These are phyloP conservation scores for Thielaviopsis ethacetica DNA, from an alignment of 2,329 filamentous ascomycete genomes.

Conservation along the genomic window DNA sequence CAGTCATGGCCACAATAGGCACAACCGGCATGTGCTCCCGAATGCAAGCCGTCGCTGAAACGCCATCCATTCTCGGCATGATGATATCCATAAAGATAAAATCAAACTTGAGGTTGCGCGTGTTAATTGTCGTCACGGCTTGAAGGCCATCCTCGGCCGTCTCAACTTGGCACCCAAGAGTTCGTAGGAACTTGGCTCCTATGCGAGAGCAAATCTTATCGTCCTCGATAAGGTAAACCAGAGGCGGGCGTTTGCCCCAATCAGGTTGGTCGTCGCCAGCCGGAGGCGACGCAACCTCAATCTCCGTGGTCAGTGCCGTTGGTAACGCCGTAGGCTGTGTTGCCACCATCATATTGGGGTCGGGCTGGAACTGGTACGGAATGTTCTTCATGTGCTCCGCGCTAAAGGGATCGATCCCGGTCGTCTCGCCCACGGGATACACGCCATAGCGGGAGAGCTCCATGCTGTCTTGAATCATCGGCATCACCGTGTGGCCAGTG, in stretches of 20 bases:
- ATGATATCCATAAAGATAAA: slow-evolving; percentile 86
- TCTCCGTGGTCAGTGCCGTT: neutral
- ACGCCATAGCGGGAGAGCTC: slow-evolving; percentile 50
- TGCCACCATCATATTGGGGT: slow-evolving; percentile 13
- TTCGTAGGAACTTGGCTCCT: slow-evolving; percentile 48
- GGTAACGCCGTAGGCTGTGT: neutral
- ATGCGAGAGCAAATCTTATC: slow-evolving; percentile 52
- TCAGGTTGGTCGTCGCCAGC: slow-evolving; percentile 14
- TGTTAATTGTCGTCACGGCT: slow-evolving; percentile 69
- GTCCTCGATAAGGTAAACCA: slow-evolving; percentile 81
- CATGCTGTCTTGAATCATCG: slow-evolving; percentile 36
- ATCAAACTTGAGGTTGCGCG: slow-evolving; percentile 36
- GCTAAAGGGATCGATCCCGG: slow-evolving; percentile 89
- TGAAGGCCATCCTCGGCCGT: slow-evolving; percentile 73
- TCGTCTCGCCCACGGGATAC: slow-evolving; percentile 78
- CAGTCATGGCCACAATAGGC: slow-evolving; percentile 96
- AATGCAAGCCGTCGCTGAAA: slow-evolving; percentile 86
- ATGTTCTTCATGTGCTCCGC: slow-evolving; percentile 91
- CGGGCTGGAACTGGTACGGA: slow-evolving; percentile 48
- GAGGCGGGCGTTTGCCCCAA: slow-evolving; percentile 50
- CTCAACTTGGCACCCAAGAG: slow-evolving; percentile 51
- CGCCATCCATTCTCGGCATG: slow-evolving; percentile 90
- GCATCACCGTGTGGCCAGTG: slow-evolving; percentile 18
- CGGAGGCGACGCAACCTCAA: slow-evolving; percentile 1
- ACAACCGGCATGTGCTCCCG: slow-evolving; percentile 67